These are phyloP conservation scores for Hericium rajendrae DNA, from an alignment of 768 basidiomycete genomes.

Conservation along the genomic window DNA sequence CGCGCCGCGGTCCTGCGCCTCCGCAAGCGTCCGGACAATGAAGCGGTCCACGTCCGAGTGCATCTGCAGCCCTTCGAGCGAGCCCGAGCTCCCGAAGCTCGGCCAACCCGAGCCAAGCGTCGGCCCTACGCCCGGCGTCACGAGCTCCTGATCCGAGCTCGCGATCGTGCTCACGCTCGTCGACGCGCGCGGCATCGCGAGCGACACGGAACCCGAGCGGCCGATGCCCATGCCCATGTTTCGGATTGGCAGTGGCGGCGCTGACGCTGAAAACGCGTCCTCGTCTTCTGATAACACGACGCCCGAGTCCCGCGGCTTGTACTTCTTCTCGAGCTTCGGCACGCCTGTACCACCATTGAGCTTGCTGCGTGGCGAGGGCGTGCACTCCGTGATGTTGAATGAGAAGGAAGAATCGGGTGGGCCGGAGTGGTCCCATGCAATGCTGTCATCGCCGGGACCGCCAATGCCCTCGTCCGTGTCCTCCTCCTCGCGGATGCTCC, in stretches of 20 bases:
- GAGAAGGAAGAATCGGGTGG: slow-evolving; percentile 8
- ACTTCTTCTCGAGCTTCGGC: slow-evolving; percentile 41
- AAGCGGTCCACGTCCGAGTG: slow-evolving; percentile 48
- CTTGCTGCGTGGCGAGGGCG: slow-evolving; percentile 46
- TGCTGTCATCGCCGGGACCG: slow-evolving; percentile 8
- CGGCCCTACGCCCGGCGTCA: slow-evolving; percentile 57
- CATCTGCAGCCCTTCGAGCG: slow-evolving; percentile 18
- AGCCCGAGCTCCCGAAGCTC: slow-evolving; percentile 26
- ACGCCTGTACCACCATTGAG: slow-evolving; percentile 16
- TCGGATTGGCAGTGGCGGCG: slow-evolving; percentile 2
- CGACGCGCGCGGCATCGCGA: slow-evolving; percentile 45
- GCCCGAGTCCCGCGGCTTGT: slow-evolving; percentile 61
- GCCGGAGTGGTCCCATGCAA: slow-evolving; percentile 9
- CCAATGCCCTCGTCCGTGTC: slow-evolving; percentile 7
- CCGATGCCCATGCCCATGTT: slow-evolving; percentile 13
- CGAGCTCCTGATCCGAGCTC: slow-evolving; percentile 57
- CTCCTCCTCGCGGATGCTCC: neutral
- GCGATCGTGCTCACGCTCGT: slow-evolving; percentile 56
- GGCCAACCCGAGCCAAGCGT: slow-evolving; percentile 57
- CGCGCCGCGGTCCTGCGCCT: slow-evolving; percentile 37
- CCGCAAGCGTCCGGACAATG: slow-evolving; percentile 58
- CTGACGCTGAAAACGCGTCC: slow-evolving; percentile 21
- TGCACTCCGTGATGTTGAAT: slow-evolving; percentile 42
- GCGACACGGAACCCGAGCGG: slow-evolving; percentile 19
- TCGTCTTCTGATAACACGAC: slow-evolving; percentile 57